phyloP scores from a whole-genome alignment of 768 basidiomycete genomes.

The Favolaschia claudopus region DNA sequence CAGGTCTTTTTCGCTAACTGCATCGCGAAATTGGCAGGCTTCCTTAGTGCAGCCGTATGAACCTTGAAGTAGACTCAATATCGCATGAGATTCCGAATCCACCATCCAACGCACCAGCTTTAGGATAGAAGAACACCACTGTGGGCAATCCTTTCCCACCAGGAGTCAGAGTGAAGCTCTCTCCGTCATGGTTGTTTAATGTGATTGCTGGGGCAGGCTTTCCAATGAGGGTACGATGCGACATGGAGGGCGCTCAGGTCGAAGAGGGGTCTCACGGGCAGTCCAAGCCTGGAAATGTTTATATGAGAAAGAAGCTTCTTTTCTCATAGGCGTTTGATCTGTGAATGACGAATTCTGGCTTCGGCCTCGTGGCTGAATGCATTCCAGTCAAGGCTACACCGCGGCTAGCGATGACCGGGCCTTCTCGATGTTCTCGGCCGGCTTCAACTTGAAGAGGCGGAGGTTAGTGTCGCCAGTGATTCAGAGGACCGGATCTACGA shows the following conservation, averaged over 20 bases:
- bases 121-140: slow-evolving; percentile 83
- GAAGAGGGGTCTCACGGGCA: neutral
- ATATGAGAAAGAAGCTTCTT: no score
- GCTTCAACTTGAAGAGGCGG: no score
- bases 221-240: slow-evolving; percentile 62
- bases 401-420: neutral
- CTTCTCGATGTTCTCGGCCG: no score
- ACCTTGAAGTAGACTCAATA: no score
- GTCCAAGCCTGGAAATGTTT: no score
- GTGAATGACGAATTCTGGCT: no score
- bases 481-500: no score
- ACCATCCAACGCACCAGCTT: slow-evolving; percentile 54
- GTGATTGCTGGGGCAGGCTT: slow-evolving; percentile 72
- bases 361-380: no score
- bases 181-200: slow-evolving; percentile 69
- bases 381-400: neutral
- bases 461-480: no score
- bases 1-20: slow-evolving; percentile 68
- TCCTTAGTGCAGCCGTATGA: slow-evolving; percentile 83
- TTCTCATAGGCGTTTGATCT: no score
- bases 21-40: slow-evolving; percentile 85
- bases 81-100: no score
- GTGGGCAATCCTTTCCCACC: slow-evolving; percentile 65
- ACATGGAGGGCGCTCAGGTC: slow-evolving; percentile 38
- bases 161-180: slow-evolving; percentile 65